Conservation (phyloP, 1,284 basidiomycete genomes). For the Pisolithus thermaeus region DNA sequence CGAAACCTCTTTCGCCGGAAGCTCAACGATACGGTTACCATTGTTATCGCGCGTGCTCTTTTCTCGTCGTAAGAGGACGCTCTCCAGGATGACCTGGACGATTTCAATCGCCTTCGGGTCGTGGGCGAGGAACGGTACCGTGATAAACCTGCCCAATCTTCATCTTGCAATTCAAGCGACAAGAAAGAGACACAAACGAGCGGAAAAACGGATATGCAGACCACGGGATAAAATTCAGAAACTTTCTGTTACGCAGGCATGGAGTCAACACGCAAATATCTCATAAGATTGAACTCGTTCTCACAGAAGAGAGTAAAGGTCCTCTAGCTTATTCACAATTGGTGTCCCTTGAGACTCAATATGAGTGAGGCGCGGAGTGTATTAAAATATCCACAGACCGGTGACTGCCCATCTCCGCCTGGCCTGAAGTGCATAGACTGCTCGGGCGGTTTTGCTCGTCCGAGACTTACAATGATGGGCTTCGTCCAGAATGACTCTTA, state of each 20-base stretch:
- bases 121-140: slow-evolving; percentile 78
- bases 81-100: slow-evolving; percentile 90
- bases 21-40: slow-evolving; percentile 84
- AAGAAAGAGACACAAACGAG: slow-evolving; percentile 45
- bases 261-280: slow-evolving; percentile 1
- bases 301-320: slow-evolving; percentile 84
- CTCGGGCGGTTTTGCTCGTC: slow-evolving; percentile 84
- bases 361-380: background rate
- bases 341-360: slow-evolving; percentile 65
- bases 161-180: background rate
- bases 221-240: slow-evolving; percentile 90
- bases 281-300: slow-evolving; percentile 19
- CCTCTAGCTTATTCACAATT: slow-evolving; percentile 93
- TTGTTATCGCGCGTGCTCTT: slow-evolving; percentile 90
- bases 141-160: slow-evolving; percentile 63
- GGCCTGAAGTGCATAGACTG: slow-evolving; percentile 80
- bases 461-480: slow-evolving; percentile 96
- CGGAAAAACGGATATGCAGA: slow-evolving; percentile 84
- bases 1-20: slow-evolving; percentile 77
- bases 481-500: slow-evolving; percentile 80
- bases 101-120: slow-evolving; percentile 91
- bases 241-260: slow-evolving; percentile 52
- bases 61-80: slow-evolving; percentile 85
- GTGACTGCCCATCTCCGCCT: slow-evolving; percentile 89
- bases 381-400: slow-evolving; percentile 34